Evolutionary conservation across 73 alveolate genomes (phyloP).

Genomic region (Tetrahymena elliotti): DNA sequence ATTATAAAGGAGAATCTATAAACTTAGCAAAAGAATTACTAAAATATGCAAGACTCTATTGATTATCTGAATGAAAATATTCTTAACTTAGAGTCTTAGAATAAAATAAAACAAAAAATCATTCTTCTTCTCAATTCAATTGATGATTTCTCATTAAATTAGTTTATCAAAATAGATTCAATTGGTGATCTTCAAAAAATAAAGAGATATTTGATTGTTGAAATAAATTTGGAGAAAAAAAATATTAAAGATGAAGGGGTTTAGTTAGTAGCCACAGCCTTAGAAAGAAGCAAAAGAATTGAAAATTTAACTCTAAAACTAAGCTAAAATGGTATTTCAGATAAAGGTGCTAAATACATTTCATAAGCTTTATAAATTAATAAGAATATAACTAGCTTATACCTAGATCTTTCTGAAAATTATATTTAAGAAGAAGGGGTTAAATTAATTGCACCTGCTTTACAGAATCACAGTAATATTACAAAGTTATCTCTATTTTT

Average conservation of each 20-base stretch:
- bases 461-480: too few species aligned
- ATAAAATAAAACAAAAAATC: too few species aligned
- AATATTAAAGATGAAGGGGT: neutral
- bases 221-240: neutral
- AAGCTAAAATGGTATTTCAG: too few species aligned
- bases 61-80: neutral
- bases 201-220: neutral
- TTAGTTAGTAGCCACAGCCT: neutral
- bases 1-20: neutral
- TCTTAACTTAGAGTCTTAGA: neutral
- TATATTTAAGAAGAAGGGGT: neutral
- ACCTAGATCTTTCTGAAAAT: too few species aligned
- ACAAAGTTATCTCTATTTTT: too few species aligned
- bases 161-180: neutral
- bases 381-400: too few species aligned
- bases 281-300: neutral
- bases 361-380: too few species aligned
- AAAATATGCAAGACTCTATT: neutral
- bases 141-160: too few species aligned
- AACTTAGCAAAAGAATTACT: too few species aligned
- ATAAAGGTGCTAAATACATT: too few species aligned
- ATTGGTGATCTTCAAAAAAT: too few species aligned
- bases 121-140: neutral
- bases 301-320: neutral
- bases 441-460: neutral